phyloP scores from a whole-genome alignment of 2,329 filamentous ascomycete species.

The Aspergillus sp. region DNA sequence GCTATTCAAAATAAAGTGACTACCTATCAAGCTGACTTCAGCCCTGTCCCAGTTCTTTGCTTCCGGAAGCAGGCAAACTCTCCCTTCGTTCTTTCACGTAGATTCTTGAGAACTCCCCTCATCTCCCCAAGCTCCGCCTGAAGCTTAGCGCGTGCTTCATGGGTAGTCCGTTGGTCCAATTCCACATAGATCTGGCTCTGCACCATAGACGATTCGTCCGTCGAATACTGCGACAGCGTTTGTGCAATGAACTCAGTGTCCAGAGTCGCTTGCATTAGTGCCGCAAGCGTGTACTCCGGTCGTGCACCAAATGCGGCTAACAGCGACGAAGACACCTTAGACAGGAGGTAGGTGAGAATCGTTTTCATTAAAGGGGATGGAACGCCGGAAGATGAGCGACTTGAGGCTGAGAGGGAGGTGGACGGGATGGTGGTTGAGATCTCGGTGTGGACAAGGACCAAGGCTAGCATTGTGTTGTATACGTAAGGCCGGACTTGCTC shows the following conservation, averaged over 20 bases:
- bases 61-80: constrained; percentile 84
- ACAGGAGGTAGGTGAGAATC: constrained; percentile 79
- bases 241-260: constrained; percentile 97
- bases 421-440: constrained; percentile 66
- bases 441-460: constrained; percentile 89
- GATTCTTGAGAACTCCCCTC: constrained; percentile 74
- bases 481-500: constrained; percentile 78
- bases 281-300: constrained; percentile 63
- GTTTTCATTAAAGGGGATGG: constrained; percentile 61
- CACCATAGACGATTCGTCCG: constrained; percentile 68
- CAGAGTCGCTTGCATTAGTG: constrained; percentile 92
- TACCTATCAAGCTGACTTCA: constrained; percentile 13
- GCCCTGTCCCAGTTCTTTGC: constrained; percentile 37
- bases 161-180: constrained; percentile 81
- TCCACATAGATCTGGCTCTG: constrained; percentile 91
- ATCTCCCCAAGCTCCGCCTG: constrained; percentile 87
- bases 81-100: constrained; percentile 72
- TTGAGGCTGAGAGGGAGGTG: constrained; percentile 67
- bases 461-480: constrained; percentile 73
- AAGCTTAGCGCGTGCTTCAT: constrained; percentile 69
- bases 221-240: constrained; percentile 83
- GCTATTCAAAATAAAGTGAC: background rate
- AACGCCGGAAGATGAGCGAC: constrained; percentile 64
- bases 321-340: constrained; percentile 72
- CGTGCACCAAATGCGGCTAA: constrained; percentile 69